These are phyloP conservation scores for Diplotaxis tenuifolia DNA, from an alignment of 345 rosid genomes.

Conservation along the genomic window DNA sequence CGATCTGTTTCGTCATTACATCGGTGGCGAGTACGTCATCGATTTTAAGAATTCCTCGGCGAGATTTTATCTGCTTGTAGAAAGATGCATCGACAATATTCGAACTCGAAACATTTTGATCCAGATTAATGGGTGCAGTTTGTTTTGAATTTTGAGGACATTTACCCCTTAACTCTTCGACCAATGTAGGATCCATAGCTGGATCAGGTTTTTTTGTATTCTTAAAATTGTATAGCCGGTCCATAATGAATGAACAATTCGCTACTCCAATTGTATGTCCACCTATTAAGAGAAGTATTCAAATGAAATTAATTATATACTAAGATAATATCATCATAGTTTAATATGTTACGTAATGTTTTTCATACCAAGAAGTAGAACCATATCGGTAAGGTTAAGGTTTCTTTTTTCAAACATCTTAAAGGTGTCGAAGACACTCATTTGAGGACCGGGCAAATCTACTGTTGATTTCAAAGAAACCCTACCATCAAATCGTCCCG, in stretches of 20 bases:
- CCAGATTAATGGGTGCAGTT: conserved; percentile 41
- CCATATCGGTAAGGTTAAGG: conserved; percentile 48
- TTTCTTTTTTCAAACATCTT: conserved; percentile 37
- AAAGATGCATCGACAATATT: conserved; percentile 48
- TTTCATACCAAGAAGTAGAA: conserved; percentile 54
- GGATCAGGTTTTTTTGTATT: conserved; percentile 40
- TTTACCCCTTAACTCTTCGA: conserved; percentile 27
- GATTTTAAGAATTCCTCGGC: conserved; percentile 48
- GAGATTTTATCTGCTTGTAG: conserved; percentile 40
- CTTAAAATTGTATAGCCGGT: conserved; percentile 45
- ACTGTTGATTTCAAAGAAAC: conserved; percentile 34
- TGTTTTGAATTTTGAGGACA: conserved; percentile 32
- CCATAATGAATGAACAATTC: conserved; percentile 45
- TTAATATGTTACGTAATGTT: not conserved
- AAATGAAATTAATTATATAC: not conserved
- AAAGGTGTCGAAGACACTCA: conserved; percentile 12
- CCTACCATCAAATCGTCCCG: conserved; percentile 47
- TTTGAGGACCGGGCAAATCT: conserved; percentile 36
- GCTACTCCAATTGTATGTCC: conserved; percentile 56
- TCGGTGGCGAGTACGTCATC: conserved; percentile 54
- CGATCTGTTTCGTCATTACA: conserved; percentile 31
- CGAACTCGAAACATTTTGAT: conserved; percentile 44
- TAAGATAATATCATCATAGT: too few relatives aligned
- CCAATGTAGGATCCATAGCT: conserved; percentile 38
- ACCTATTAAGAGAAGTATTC: conserved; percentile 20